These are phyloP conservation scores for Bretschneidera sinensis DNA, from an alignment of 345 rosid genomes.

Conservation along the genomic window DNA sequence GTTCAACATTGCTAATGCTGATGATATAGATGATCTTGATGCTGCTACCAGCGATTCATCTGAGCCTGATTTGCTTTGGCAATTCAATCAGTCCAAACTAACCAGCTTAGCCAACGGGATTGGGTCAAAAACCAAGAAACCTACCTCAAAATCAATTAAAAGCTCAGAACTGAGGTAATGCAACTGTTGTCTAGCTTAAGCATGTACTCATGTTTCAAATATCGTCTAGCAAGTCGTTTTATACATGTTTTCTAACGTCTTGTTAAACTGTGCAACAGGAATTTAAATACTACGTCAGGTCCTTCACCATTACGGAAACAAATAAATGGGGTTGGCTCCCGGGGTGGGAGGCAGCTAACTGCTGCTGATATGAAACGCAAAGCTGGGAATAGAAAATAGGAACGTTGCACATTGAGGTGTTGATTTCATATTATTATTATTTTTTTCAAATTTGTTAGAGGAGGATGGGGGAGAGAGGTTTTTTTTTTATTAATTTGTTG, in stretches of 20 bases:
- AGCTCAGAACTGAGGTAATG: conserved; percentile 44
- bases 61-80: conserved; percentile 91
- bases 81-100: conserved; percentile 66
- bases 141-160: conserved; percentile 46
- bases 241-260: not conserved
- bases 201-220: not conserved
- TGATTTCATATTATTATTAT: conserved; percentile 29
- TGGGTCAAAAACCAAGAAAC: conserved; percentile 46
- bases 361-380: conserved; percentile 62
- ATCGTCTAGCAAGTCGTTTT: not conserved
- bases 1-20: conserved; percentile 32
- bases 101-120: conserved; percentile 37
- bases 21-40: conserved; percentile 68
- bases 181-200: not conserved
- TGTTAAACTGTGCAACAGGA: conserved; percentile 37
- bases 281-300: conserved; percentile 36
- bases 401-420: conserved; percentile 10
- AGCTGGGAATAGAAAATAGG: conserved; percentile 53
- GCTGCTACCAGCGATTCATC: conserved; percentile 90
- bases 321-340: conserved; percentile 40
- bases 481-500: conserved; percentile 17
- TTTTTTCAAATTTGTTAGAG: conserved; percentile 12
- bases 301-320: conserved; percentile 69
- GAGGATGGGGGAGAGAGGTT: conserved; percentile 20
- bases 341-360: conserved; percentile 48